These are phyloP conservation scores for Platanus orientalis DNA, from an alignment of 164 flowering plant species.

Conservation along the genomic window DNA sequence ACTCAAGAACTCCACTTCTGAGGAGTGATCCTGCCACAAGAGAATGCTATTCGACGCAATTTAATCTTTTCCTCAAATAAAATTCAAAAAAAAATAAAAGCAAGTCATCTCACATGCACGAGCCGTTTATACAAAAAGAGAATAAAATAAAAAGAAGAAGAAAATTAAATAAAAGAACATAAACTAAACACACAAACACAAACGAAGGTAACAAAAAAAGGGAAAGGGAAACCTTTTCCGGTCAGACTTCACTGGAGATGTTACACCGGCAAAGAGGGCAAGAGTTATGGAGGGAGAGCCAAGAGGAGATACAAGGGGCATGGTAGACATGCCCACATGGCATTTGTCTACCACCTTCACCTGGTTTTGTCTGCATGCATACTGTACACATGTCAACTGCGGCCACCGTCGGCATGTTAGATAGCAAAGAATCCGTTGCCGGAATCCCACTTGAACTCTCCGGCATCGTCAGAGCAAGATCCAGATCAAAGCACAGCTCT, in stretches of 20 bases:
- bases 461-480: conserved; percentile 8
- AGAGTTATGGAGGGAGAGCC: conserved; percentile 35
- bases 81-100: too few relatives aligned
- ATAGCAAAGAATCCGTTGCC: conserved; percentile 1
- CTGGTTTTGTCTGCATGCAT: conserved; percentile 31
- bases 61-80: too few relatives aligned
- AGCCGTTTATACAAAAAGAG: too few relatives aligned
- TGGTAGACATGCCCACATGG: conserved; percentile 59
- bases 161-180: too few relatives aligned
- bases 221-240: too few relatives aligned
- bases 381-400: conserved; percentile 23
- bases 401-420: conserved; percentile 18
- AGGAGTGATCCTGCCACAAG: too few relatives aligned
- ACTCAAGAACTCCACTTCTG: too few relatives aligned
- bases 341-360: conserved; percentile 14
- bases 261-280: conserved; percentile 50
- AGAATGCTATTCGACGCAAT: too few relatives aligned
- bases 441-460: not conserved
- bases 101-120: too few relatives aligned
- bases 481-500: conserved; percentile 20
- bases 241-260: not conserved
- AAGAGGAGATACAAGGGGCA: conserved; percentile 29
- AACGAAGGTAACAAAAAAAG: too few relatives aligned
- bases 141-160: too few relatives aligned
- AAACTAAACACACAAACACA: too few relatives aligned